Base-by-base conservation (phyloP, 306 rosid species). In the Astragalus glycyphyllos region DNA sequence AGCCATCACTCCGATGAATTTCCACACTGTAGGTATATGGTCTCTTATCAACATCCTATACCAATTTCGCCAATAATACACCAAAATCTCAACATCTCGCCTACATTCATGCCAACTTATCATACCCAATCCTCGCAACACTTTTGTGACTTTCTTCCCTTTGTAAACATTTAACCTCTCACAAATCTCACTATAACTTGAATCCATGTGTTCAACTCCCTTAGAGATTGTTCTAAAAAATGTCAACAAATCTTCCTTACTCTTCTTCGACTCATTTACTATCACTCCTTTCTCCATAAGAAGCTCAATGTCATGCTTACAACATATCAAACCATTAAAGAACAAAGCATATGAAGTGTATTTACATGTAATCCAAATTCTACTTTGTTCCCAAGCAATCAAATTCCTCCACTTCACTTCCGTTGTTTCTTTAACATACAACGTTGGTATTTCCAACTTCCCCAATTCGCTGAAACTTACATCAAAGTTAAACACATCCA, bases 21-120 rank as follows among this genome's bases (percentile, higher is more conserved):
- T 77, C 81, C 81, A 77, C 41, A 77, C 76, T 0, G 58, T 77
- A 8, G 81, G 81, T 3, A 77, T 69, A 51, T 77, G 81, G 2
- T 77, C 81, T 0, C 58, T 11, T 0, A 69, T 60, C 76, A 77
- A 51, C 12, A 60, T 16, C 0, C 2, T 31, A 32, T 69, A 77
- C 81, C 71, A 77, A 1, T 69, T 68, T 31, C 65, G 5, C 13
- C 41, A 46, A 15, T 29, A 68, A 13, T 38, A 60, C 46, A 31
- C 29, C 0, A 71, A 1, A 0, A 12, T 10, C 4, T 64, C 68
- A 5, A 10, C 5, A 14, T 13, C 5, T 1, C 9, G 0, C 0
- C 74, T 57, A 1, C 50, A 72, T 1, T 4, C 1, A 32, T 78
- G 82, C 78, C 82, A 78, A 8, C 7, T 2, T 0, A 59, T 7